A percentile compares a stretch with the other conserved stretches of the same genome.
phyloP scores from a whole-genome alignment of 768 basidiomycete species.

The Mycena vitilis region DNA sequence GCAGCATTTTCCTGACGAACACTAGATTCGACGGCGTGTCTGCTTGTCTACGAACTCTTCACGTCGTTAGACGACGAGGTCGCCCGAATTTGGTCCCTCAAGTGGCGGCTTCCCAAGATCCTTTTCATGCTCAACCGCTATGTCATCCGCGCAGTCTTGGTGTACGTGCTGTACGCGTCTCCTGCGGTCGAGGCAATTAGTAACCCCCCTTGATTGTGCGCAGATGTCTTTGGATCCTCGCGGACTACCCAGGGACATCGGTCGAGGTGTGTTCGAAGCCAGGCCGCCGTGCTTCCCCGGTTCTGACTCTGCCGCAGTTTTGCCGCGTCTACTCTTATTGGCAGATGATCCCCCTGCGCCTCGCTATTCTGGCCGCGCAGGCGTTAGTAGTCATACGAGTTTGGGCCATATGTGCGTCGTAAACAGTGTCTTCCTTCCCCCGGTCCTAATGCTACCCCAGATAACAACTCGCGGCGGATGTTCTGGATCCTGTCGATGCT shows the following conservation, averaged over 20 bases:
- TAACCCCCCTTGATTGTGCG: neutral
- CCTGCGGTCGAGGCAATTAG: neutral
- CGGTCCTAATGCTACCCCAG: neutral
- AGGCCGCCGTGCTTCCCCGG: too few relatives aligned
- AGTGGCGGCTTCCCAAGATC: conserved; percentile 35
- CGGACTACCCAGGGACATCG: too few relatives aligned
- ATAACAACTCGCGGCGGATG: conserved; percentile 34
- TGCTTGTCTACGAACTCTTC: conserved; percentile 33
- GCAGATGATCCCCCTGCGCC: conserved; percentile 35
- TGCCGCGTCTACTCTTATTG: conserved; percentile 33
- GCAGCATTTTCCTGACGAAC: too few relatives aligned
- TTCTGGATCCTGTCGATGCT: conserved; percentile 20
- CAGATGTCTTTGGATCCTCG: conserved; percentile 25
- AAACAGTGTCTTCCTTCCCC: neutral
- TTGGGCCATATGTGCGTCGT: conserved; percentile 36
- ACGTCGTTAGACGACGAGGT: conserved; percentile 35
- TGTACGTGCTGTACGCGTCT: conserved; percentile 13
- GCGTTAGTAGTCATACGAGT: conserved; percentile 33
- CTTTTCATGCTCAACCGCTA: conserved; percentile 37
- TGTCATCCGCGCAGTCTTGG: conserved; percentile 25
- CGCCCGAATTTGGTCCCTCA: conserved; percentile 27
- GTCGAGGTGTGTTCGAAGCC: neutral
- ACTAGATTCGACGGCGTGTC: conserved; percentile 19
- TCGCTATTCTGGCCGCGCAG: conserved; percentile 34
- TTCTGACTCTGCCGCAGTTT: conserved; percentile 11